Evolutionary conservation across 352 stramenopile species (phyloP).

Genomic region (Peronospora farinosa): DNA sequence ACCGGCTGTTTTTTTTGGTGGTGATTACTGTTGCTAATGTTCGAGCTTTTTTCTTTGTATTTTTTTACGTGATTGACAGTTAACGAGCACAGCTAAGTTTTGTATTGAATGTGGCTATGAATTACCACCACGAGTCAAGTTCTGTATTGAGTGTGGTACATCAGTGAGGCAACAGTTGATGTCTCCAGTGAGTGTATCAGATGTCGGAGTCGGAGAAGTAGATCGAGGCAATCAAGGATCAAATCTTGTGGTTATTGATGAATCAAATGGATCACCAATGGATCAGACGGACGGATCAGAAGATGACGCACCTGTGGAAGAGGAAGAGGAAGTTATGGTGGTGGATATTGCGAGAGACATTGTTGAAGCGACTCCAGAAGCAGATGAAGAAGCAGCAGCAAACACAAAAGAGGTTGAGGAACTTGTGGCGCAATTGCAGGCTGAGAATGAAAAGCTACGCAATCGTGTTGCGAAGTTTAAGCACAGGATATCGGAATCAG

Average conservation of each 20-base stretch:
- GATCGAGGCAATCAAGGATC: constrained; percentile 35
- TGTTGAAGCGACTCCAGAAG: constrained; percentile 26
- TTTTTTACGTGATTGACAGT: constrained; percentile 24
- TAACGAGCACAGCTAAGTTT: constrained; percentile 66
- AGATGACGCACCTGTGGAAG: constrained; percentile 36
- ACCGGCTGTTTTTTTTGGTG: not conserved
- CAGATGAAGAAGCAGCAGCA: constrained; percentile 17
- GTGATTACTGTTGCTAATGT: too few relatives aligned
- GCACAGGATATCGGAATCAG: constrained; percentile 49
- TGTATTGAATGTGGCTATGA: constrained; percentile 84
- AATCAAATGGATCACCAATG: constrained; percentile 53
- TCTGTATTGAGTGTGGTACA: constrained; percentile 83
- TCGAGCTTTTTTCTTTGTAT: constrained; percentile 7
- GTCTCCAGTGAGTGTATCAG: constrained; percentile 39
- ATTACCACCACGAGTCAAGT: constrained; percentile 67
- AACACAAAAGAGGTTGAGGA: constrained; percentile 34
- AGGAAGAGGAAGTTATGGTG: constrained; percentile 32
- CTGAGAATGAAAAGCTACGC: constrained; percentile 73
- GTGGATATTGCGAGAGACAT: constrained; percentile 19
- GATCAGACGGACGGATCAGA: constrained; percentile 54
- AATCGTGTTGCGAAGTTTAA: constrained; percentile 72
- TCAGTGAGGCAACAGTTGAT: constrained; percentile 48
- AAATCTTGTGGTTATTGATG: constrained; percentile 64
- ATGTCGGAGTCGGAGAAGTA: constrained; percentile 12
- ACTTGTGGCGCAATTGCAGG: constrained; percentile 46